These are phyloP conservation scores for Puccinia polysora DNA, from an alignment of 1,284 basidiomycete genomes.

Conservation along the genomic window DNA sequence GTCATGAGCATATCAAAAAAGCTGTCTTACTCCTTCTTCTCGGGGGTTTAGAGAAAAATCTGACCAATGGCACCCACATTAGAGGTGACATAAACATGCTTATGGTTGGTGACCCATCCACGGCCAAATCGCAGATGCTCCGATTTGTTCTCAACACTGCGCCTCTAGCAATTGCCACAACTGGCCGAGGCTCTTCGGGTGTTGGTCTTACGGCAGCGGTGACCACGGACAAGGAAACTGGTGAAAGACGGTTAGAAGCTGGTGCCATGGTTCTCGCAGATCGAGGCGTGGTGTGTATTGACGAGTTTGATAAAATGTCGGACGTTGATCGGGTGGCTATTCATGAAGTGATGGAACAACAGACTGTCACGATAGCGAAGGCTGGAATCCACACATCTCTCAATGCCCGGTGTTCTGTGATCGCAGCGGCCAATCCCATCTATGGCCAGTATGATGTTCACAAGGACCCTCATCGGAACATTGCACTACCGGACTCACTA, in stretches of 20 bases:
- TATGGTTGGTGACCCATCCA: conserved; percentile 98
- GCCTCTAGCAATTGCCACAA: conserved; percentile 94
- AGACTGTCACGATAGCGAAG: conserved; percentile 96
- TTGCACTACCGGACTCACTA: conserved; percentile 94
- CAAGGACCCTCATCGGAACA: conserved; percentile 98
- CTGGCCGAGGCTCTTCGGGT: conserved; percentile 92
- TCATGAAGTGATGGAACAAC: conserved; percentile 99
- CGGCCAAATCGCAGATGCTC: conserved; percentile 93
- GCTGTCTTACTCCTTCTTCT: conserved; percentile 87
- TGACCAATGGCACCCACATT: conserved; percentile 95
- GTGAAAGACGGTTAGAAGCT: conserved; percentile 88
- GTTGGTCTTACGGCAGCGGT: conserved; percentile 99
- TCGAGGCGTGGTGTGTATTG: conserved; percentile 96
- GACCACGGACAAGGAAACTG: conserved; percentile 93
- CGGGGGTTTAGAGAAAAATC: conserved; percentile 95
- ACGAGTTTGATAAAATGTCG: conserved; percentile 99
- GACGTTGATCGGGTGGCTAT: conserved; percentile 99
- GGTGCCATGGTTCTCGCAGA: conserved; percentile 99
- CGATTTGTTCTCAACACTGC: conserved; percentile 95
- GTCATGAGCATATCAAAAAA: conserved; percentile 91
- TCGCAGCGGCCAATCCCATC: conserved; percentile 97
- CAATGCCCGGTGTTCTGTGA: conserved; percentile 94
- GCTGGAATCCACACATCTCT: conserved; percentile 97
- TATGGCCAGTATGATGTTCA: conserved; percentile 99
- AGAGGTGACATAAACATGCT: conserved; percentile 99